Evolutionary conservation across 2,329 filamentous ascomycete genomes (phyloP), one percentile per base, ranked within the genome.

Genomic region (Diaporthe sp.): DNA sequence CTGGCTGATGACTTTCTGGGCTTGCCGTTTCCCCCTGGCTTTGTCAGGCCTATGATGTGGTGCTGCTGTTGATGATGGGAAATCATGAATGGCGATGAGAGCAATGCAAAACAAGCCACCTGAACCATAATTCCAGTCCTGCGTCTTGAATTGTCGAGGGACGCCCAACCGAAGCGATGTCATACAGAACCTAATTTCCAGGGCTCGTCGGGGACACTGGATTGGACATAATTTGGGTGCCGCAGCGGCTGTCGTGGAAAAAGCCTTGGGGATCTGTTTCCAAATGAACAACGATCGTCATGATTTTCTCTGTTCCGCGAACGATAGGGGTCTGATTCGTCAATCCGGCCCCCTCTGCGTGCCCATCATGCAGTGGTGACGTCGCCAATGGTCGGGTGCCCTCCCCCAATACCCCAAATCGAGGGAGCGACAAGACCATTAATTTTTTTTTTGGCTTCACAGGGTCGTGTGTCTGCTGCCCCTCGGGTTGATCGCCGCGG

Each of bases 261-360:
- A 68, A 51, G 62, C n/a, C 62, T 37, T 67, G 62, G 62, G 44
- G 62, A 67, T 22, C 44, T 53, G 62, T 68, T 68, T 68, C 62
- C 62, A 68, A 68, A 68, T 53, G 62, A 53, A 68, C 62, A 68
- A 39, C 19, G 62, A 68, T 68, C 62, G 62, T 68, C 62, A 68
- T 68, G 62, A 39, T 68, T 53, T 68, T 34, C 62, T 51, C 31
- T 37, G 44, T 44, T 53, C 62, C 62, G 62, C 22, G 28, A 17
- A 25, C 62, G 44, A 68, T 68, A 44, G 62, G 44, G 19, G 31
- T 68, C 46, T 68, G 62, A 68, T 68, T 68, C 62, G 62, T 68
- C 62, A 68, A 68, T 68, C 62, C 6, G 31, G 7, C 28, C 44
- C 44, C 19, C 46, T 68, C 44, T 53, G 62, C 46, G 13, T 53